Percentiles rank a stretch among this genome's conserved stretches.
phyloP scores from a whole-genome alignment of 805 yeast species.

The Isabelozyma rhagii region DNA sequence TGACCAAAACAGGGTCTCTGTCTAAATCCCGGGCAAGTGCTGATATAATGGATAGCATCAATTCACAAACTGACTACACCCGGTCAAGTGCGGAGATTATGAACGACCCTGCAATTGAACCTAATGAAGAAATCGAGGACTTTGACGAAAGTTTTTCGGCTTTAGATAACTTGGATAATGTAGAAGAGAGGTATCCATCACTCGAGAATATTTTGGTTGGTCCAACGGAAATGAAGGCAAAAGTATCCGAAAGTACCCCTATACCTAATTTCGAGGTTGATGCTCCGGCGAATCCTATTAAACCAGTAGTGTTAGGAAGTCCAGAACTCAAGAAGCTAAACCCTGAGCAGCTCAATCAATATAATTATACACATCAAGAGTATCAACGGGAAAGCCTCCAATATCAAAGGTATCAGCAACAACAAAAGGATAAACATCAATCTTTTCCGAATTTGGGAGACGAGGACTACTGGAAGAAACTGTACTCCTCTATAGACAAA shows the following conservation, averaged over 20 bases:
- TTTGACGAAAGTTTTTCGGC: conserved; percentile 25
- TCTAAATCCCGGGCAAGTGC: background rate
- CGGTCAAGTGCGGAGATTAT: background rate
- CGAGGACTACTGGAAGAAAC: conserved; percentile 39
- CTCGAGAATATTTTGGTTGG: conserved; percentile 29
- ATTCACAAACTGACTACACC: background rate
- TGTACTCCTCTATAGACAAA: conserved; percentile 17
- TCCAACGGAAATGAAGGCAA: background rate
- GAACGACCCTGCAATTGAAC: background rate
- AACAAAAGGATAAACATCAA: conserved; percentile 2
- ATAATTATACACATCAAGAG: conserved; percentile 16
- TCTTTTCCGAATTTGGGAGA: conserved; percentile 18
- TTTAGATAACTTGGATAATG: conserved; percentile 40
- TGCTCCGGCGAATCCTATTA: conserved; percentile 6
- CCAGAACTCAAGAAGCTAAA: conserved; percentile 11
- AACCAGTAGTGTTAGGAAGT: conserved; percentile 11
- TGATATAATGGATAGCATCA: background rate
- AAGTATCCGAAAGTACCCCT: background rate
- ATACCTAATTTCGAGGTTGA: background rate
- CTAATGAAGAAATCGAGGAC: conserved; percentile 1
- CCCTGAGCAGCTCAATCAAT: conserved; percentile 20
- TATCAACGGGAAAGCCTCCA: conserved; percentile 16
- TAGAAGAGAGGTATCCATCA: conserved; percentile 52
- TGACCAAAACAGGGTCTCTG: background rate
- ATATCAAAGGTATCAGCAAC: conserved; percentile 9